Evolutionary conservation across 768 basidiomycete genomes (phyloP), one percentile per base, ranked within the genome.

Genomic region (Lactifluus echinatus): DNA sequence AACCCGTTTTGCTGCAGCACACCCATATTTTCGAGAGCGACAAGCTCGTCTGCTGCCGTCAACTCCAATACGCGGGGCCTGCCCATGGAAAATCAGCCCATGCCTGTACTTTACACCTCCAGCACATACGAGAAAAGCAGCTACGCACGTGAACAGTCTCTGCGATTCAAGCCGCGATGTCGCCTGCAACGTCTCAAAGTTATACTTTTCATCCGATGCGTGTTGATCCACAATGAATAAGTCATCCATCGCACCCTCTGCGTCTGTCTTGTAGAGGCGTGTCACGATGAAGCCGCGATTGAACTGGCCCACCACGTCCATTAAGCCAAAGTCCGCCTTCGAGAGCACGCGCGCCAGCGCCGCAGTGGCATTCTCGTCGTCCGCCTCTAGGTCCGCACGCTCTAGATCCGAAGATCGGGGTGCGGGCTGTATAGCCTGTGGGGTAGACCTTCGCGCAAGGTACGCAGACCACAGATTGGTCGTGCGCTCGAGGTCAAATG

Each of bases 181-280:
- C 62, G 81, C 77, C 69, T 98, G 95, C 56, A 98, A 72, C 1
- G 81, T 88, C 75, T 98, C 96, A 67, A 98, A 98, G 68, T 98
- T 98, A 72, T 90, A 97, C 73, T 98, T 98, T 71, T 98, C 96
- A 70, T 99, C 96, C 5, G 91, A 85, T 4, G 95, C 95, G 70
- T 98, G 95, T 67, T 98, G 95, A 65, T 98, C 95, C 17, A 98
- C 80, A 60, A 99, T 93, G 72, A 97, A 98, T 40, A 99, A 74
- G 65, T 99, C 95, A 66, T 98, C 94, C 72, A 37, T 57, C 26
- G 45, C 40, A 12, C 21, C 59, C 8, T 44, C 51, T 15, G 23
- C 61, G 2, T 55, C 68, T 26, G 56, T 66, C 59, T 74, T 74
- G 55, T 74, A 73, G 63, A 87, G 79, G 6, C 94, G 81, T 2